These are phyloP conservation scores for Clathrus columnatus DNA, from an alignment of 768 basidiomycete species.

Conservation along the genomic window DNA sequence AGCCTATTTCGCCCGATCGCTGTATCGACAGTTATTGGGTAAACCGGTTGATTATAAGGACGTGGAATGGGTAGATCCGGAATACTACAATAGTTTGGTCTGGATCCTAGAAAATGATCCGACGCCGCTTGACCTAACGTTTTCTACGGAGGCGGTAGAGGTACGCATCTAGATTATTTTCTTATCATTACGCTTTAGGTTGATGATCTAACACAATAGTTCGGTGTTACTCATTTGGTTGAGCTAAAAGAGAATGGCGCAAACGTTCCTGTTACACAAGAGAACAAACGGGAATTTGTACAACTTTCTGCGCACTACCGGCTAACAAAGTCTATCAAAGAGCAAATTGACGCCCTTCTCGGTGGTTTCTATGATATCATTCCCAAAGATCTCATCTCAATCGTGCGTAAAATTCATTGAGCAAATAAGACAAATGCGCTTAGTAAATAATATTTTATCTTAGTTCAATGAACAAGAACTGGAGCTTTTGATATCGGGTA, in stretches of 20 bases:
- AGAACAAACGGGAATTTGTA: conserved; percentile 95
- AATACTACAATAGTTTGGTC: conserved; percentile 94
- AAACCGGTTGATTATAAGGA: conserved; percentile 94
- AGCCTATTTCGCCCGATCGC: conserved; percentile 93
- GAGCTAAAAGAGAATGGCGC: conserved; percentile 83
- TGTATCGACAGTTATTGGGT: conserved; percentile 91
- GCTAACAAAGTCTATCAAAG: conserved; percentile 86
- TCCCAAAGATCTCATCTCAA: conserved; percentile 89
- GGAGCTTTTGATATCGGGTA: conserved; percentile 89
- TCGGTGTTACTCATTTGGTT: conserved; percentile 84
- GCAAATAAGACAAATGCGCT: conserved; percentile 9
- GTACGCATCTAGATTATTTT: conserved; percentile 35
- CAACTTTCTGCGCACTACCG: conserved; percentile 92
- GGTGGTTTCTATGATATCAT: conserved; percentile 96
- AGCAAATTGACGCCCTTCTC: conserved; percentile 87
- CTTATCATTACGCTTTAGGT: no score
- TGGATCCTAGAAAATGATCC: conserved; percentile 99
- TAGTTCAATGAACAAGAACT: conserved; percentile 94
- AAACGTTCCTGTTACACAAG: conserved; percentile 80
- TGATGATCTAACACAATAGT: conserved; percentile 46
- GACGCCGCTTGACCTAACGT: conserved; percentile 76
- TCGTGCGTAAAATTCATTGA: conserved; percentile 44
- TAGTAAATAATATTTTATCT: no score
- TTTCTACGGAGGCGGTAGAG: conserved; percentile 95
- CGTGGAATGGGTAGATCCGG: conserved; percentile 96